phyloP scores from a whole-genome alignment of 106 monocot genomes.

The Dendrobium nobile region DNA sequence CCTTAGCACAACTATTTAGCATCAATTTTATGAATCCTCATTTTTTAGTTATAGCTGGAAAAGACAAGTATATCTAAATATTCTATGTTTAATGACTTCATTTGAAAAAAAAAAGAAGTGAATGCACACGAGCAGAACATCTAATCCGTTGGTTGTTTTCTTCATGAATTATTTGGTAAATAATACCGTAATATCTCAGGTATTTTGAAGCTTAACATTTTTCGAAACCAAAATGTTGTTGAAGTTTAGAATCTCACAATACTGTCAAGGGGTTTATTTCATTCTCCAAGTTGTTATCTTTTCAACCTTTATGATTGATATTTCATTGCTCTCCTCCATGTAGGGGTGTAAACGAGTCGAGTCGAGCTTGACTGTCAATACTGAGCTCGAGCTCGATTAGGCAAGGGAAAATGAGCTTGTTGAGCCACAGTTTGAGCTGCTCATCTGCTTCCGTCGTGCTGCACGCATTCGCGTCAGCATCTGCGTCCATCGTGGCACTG shows the following conservation, averaged over 20 bases:
- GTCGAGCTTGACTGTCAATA: no score
- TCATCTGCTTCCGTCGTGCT: no score
- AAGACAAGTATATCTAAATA: not conserved
- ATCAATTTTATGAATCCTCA: not conserved
- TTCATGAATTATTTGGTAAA: not conserved
- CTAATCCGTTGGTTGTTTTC: not conserved
- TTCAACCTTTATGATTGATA: not conserved
- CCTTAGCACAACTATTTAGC: not conserved
- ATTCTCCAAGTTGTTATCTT: not conserved
- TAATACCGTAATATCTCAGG: not conserved
- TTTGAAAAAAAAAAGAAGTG: not conserved
- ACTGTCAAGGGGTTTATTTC: not conserved
- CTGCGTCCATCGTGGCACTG: no score
- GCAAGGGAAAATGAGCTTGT: no score
- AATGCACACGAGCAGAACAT: not conserved
- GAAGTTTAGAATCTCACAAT: not conserved
- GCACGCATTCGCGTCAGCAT: no score
- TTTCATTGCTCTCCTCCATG: not conserved
- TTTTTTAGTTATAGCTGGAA: not conserved
- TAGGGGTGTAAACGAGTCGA: no score
- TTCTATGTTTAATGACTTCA: not conserved
- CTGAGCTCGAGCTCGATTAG: no score
- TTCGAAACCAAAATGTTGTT: not conserved
- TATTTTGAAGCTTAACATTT: not conserved
- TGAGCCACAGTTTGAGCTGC: no score